Conservation (phyloP, 225 moss, liverwort and hornwort genomes). For the Pleurozium schreberi region DNA sequence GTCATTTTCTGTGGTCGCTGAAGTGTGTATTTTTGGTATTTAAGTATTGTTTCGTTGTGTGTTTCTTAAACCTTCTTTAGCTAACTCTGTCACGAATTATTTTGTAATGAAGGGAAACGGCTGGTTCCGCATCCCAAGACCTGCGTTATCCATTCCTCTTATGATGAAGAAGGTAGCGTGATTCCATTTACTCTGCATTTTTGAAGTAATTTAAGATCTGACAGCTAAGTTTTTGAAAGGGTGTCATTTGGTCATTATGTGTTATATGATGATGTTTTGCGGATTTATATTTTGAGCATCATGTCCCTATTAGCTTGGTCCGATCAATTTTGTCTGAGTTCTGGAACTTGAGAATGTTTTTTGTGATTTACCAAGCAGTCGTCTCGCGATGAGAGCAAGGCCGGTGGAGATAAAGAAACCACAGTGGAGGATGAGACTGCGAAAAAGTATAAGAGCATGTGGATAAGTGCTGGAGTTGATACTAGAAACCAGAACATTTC, state of each 20-base stretch:
- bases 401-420: slow-evolving; percentile 12
- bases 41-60: not conserved
- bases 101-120: slow-evolving; percentile 25
- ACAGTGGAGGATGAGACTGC: slow-evolving; percentile 24
- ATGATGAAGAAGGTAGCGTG: slow-evolving; percentile 46
- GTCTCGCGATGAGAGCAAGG: slow-evolving; percentile 19
- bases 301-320: not conserved
- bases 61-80: not conserved
- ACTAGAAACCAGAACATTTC: not conserved
- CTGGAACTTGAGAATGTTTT: not conserved
- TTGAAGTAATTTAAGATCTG: not conserved
- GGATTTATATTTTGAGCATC: not conserved
- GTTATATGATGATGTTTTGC: not conserved
- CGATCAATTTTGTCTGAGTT: not conserved
- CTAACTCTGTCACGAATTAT: not conserved
- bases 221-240: not conserved
- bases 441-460: slow-evolving; percentile 83
- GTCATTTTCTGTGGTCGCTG: not conserved
- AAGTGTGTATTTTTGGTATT: not conserved
- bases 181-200: not conserved
- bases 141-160: slow-evolving; percentile 38
- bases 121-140: slow-evolving; percentile 58
- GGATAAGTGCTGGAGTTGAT: slow-evolving; percentile 30
- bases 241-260: not conserved
- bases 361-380: slow-evolving; percentile 7